These are phyloP conservation scores for Komagataea norvegica DNA, from an alignment of 1,139 yeast species.

Conservation along the genomic window DNA sequence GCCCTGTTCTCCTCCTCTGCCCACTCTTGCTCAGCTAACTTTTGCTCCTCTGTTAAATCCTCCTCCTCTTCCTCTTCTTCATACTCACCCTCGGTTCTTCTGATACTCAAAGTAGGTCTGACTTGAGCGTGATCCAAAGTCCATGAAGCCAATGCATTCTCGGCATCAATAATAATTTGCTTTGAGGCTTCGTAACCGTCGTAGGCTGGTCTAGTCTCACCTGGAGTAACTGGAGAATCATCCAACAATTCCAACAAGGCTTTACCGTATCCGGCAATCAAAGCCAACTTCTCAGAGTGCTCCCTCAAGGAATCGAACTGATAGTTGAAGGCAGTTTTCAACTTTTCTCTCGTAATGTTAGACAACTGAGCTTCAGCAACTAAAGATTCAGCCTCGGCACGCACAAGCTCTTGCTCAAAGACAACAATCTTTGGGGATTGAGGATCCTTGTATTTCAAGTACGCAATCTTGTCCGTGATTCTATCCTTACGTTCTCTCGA, in stretches of 20 bases:
- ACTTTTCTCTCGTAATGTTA: conserved; percentile 95
- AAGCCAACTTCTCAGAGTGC: conserved; percentile 92
- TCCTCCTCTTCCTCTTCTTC: conserved; percentile 48
- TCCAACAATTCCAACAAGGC: conserved; percentile 93
- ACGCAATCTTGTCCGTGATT: conserved; percentile 96
- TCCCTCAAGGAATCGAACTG: conserved; percentile 96
- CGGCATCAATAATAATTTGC: conserved; percentile 96
- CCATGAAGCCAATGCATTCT: conserved; percentile 94
- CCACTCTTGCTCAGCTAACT: conserved; percentile 39
- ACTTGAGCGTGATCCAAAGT: conserved; percentile 93
- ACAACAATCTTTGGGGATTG: conserved; percentile 93
- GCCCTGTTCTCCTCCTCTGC: conserved; percentile 42
- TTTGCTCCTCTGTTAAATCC: conserved; percentile 43
- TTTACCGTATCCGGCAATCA: conserved; percentile 98
- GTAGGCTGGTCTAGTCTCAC: conserved; percentile 97
- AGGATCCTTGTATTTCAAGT: conserved; percentile 96
- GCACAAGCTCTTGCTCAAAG: conserved; percentile 95
- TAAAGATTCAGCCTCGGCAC: conserved; percentile 98
- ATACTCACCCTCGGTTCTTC: conserved; percentile 63
- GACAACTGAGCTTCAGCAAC: conserved; percentile 99
- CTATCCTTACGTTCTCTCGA: conserved; percentile 97
- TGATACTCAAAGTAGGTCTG: conserved; percentile 88
- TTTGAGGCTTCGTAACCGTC: conserved; percentile 98
- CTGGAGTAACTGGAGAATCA: conserved; percentile 97
- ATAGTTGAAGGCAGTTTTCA: conserved; percentile 95